Conservation (phyloP, 23 red algal genomes). For the Agarophyton chilense region DNA sequence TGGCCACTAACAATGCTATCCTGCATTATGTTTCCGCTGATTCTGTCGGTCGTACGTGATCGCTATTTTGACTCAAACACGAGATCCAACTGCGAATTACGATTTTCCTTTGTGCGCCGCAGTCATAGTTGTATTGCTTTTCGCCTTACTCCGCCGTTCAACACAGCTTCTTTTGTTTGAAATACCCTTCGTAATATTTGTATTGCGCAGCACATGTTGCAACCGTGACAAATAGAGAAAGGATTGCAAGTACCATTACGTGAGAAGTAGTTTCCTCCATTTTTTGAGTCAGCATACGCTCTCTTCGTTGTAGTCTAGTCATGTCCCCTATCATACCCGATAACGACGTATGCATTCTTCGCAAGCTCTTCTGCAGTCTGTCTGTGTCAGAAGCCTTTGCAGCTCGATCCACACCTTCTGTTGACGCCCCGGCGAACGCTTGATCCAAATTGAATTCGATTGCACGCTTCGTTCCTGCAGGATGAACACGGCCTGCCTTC, state of each 20-base stretch:
- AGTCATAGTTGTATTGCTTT: not conserved
- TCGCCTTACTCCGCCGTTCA: not conserved
- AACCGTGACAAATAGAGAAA: slow-evolving; percentile 31
- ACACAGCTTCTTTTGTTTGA: slow-evolving; percentile 78
- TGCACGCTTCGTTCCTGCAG: slow-evolving; percentile 50
- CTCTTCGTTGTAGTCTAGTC: slow-evolving; percentile 53
- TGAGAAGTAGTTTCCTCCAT: slow-evolving; percentile 41
- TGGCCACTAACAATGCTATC: not conserved
- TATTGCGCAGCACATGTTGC: slow-evolving; percentile 53
- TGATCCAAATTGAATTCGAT: slow-evolving; percentile 57
- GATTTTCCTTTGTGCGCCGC: too few species aligned
- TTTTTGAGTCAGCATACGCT: slow-evolving; percentile 50
- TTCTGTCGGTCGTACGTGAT: too few species aligned
- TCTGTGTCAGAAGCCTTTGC: slow-evolving; percentile 52
- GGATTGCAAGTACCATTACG: slow-evolving; percentile 37
- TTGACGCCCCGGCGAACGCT: slow-evolving; percentile 16
- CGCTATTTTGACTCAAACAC: too few species aligned
- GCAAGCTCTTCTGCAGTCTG: slow-evolving; percentile 39
- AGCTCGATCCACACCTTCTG: not conserved
- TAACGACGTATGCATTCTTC: slow-evolving; percentile 61
- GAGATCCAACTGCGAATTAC: too few species aligned
- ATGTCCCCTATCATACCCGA: slow-evolving; percentile 61
- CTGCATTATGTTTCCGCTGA: not conserved
- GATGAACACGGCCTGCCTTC: slow-evolving; percentile 26
- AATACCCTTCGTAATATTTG: slow-evolving; percentile 68